Conservation (phyloP, 306 rosid genomes). For the Parietaria judaica region DNA sequence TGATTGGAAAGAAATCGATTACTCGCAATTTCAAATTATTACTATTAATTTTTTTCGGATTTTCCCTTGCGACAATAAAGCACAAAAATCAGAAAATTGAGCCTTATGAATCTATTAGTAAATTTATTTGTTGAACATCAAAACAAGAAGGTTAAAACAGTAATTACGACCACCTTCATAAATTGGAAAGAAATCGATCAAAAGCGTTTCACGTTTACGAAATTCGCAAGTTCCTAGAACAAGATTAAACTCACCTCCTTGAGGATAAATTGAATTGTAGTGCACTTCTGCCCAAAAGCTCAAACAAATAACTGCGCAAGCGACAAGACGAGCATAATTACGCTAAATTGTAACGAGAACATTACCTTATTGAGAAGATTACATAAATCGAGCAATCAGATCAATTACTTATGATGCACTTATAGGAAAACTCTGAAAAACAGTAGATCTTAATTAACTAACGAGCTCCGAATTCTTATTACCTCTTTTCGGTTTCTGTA, state of each 20-base stretch:
- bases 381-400: too few species aligned
- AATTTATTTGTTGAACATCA: too few species aligned
- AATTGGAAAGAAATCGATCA: too few species aligned
- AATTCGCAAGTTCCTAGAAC: background rate
- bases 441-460: background rate
- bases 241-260: conserved; percentile 50
- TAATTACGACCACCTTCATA: too few species aligned
- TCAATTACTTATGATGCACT: too few species aligned
- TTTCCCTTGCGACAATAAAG: too few species aligned
- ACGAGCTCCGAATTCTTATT: background rate
- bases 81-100: too few species aligned
- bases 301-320: conserved; percentile 58
- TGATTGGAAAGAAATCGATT: conserved; percentile 4
- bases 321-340: conserved; percentile 3
- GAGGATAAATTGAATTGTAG: conserved; percentile 84
- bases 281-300: conserved; percentile 99
- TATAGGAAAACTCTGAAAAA: background rate
- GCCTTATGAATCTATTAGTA: too few species aligned
- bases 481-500: conserved; percentile 60
- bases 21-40: background rate
- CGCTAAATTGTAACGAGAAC: too few species aligned
- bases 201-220: background rate
- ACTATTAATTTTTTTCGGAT: too few species aligned
- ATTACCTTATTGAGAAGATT: too few species aligned
- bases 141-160: too few species aligned